Base-by-base conservation (phyloP, 1,139 yeast genomes). In the Magnusiomyces fungicola region DNA sequence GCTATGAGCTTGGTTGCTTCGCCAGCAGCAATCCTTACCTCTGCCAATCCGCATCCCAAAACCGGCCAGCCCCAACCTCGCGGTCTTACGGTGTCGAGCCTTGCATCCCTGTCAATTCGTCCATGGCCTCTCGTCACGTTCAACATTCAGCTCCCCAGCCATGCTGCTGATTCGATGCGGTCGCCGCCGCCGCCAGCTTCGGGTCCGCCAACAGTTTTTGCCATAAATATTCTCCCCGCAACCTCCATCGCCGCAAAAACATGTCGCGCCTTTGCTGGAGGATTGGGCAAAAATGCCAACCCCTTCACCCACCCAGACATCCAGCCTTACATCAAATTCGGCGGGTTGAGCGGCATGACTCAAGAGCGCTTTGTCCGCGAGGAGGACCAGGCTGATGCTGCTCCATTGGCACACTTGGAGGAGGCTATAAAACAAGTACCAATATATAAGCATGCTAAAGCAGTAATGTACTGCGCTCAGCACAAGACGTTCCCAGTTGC, bases 401-500 rank as follows among this genome's bases (percentile, higher is more conserved):
- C 29, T n/a, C 25, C 32, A 9, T 36, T 46, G 21, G 55, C 54
- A 19, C 45, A 23, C 5, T 47, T 63, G 29, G 61, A 69, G 18
- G 5, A 7, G 9, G 6, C 6, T 32, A 32, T 32, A 5, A 7
- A 5, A 9, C 18, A 32, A 32, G 65, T 84, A 10, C 95, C 96
- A 0, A 68, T 84, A 0, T 63, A 87, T 46, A 69, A 69, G 12
- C 71, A 74, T 32, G 77, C 84, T 22, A 89, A 81, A 56, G 68
- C 80, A 25, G 77, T 82, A 1, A 67, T 87, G 50, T 75, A 86
- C n/a, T 87, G 96, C 62, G 69, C 75, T 51, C 76, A 78, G 43
- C 68, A 68, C 36, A 67, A 73, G 34, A 79, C 77, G 7, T 72
- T 85, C 50, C 66, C 66, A 18, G 79, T 87, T 0, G 87, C 82